Percentiles rank a stretch among this genome's conserved stretches.
phyloP scores from a whole-genome alignment of 208 protist genomes.

The Histomonas meleagridis region DNA sequence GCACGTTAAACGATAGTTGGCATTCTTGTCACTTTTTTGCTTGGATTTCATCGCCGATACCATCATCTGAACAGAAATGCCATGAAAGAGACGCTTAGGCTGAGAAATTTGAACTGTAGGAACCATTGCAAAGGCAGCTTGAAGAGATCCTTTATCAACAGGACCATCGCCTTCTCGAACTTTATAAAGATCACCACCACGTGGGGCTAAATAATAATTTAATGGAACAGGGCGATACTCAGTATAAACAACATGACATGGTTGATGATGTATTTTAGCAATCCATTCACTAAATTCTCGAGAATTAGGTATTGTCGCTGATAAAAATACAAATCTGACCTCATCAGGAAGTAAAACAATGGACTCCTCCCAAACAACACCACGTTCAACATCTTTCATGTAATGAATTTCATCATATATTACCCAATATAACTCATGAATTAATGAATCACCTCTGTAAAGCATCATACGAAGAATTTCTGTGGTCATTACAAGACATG shows the following conservation, averaged over 20 bases:
- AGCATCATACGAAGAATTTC: constrained; percentile 63
- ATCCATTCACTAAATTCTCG: constrained; percentile 98
- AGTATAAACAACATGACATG: constrained; percentile 37
- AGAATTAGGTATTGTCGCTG: constrained; percentile 99
- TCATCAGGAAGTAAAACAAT: constrained; percentile 91
- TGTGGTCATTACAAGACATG: constrained; percentile 60
- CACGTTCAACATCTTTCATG: constrained; percentile 81
- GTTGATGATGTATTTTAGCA: constrained; percentile 63
- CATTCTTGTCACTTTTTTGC: neutral
- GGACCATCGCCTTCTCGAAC: neutral
- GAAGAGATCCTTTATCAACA: neutral
- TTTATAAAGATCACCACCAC: neutral
- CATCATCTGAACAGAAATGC: neutral
- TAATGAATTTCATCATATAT: constrained; percentile 93
- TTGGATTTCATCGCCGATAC: too few species aligned
- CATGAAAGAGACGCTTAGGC: neutral
- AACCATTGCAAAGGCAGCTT: neutral
- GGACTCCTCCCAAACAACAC: constrained; percentile 99
- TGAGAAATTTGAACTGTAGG: neutral
- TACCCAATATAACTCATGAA: constrained; percentile 54
- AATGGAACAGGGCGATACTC: constrained; percentile 31
- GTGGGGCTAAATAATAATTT: neutral
- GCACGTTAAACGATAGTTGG: neutral
- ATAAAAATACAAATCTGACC: constrained; percentile 96
- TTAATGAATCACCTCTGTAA: constrained; percentile 49